These are phyloP conservation scores for Talaromyces stipitatus DNA, from an alignment of 495 filamentous ascomycete species.

Conservation along the genomic window DNA sequence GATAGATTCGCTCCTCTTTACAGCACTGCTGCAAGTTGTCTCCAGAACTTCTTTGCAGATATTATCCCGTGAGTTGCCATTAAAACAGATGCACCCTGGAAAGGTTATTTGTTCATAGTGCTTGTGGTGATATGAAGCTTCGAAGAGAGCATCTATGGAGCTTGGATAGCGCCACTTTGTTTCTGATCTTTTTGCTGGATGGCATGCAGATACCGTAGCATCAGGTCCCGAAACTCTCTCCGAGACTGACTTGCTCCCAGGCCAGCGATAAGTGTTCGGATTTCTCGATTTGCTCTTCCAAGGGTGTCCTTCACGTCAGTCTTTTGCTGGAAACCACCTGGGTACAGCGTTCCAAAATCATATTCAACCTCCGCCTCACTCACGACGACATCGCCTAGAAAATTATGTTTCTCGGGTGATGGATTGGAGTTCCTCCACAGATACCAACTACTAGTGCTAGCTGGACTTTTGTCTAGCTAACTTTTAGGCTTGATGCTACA, in stretches of 20 bases:
- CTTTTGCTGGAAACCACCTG: slow-evolving; percentile 10
- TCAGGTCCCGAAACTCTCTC: not conserved
- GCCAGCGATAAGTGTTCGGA: not conserved
- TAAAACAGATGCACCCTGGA: not conserved
- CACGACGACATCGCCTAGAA: slow-evolving; percentile 36
- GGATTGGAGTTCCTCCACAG: slow-evolving; percentile 19
- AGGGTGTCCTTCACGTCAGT: slow-evolving; percentile 13
- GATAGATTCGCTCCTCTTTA: not conserved
- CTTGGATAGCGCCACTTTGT: not conserved
- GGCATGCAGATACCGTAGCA: not conserved
- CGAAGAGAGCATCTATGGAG: not conserved
- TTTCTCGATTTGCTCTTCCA: not conserved
- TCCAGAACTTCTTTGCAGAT: not conserved
- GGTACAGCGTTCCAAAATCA: slow-evolving; percentile 18
- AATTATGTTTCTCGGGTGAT: slow-evolving; percentile 6
- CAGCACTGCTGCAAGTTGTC: not conserved
- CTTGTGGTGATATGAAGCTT: not conserved
- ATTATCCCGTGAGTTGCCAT: not conserved
- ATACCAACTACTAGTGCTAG: slow-evolving; percentile 15
- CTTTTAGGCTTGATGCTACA: slow-evolving; percentile 8
- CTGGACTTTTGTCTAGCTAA: slow-evolving; percentile 9
- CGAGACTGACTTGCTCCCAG: not conserved
- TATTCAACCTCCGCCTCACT: slow-evolving; percentile 22
- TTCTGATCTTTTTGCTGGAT: not conserved
- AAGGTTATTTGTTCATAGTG: not conserved